These are phyloP conservation scores for Triticum turgidum DNA, from an alignment of 176 grass and related monocot genomes.

Conservation along the genomic window DNA sequence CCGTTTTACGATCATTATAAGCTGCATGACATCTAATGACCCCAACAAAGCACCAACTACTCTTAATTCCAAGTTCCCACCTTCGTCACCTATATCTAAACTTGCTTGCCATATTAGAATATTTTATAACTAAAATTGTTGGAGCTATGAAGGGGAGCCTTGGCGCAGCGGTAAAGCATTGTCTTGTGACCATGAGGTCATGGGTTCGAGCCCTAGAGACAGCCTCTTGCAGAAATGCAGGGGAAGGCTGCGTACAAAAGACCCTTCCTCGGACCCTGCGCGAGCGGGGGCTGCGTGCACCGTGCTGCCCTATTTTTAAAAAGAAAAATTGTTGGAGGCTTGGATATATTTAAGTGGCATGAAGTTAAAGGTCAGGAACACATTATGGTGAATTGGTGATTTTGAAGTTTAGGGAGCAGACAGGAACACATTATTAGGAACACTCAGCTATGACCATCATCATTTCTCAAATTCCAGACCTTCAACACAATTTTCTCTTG, in stretches of 20 bases:
- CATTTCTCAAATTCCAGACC: neutral
- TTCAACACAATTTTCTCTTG: neutral
- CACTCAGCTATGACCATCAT: neutral
- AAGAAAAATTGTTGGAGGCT: too few species aligned
- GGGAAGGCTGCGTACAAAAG: too few species aligned
- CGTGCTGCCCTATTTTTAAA: too few species aligned
- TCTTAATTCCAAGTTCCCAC: neutral
- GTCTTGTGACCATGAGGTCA: too few species aligned
- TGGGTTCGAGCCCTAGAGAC: too few species aligned
- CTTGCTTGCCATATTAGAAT: neutral
- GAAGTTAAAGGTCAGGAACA: neutral
- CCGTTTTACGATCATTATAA: neutral
- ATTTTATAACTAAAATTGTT: neutral
- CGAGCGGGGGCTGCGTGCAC: too few species aligned
- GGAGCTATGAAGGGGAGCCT: too few species aligned
- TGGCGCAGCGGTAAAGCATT: too few species aligned
- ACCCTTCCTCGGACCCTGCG: too few species aligned
- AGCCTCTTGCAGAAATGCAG: too few species aligned
- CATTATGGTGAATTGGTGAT: neutral
- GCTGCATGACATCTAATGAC: neutral
- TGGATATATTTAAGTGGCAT: neutral
- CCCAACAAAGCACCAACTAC: neutral
- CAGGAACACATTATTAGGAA: neutral
- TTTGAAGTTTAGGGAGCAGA: constrained; percentile 6
- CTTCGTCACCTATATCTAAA: neutral